Base-by-base conservation (phyloP, 495 filamentous ascomycete species). In the Pyronema omphalodes region DNA sequence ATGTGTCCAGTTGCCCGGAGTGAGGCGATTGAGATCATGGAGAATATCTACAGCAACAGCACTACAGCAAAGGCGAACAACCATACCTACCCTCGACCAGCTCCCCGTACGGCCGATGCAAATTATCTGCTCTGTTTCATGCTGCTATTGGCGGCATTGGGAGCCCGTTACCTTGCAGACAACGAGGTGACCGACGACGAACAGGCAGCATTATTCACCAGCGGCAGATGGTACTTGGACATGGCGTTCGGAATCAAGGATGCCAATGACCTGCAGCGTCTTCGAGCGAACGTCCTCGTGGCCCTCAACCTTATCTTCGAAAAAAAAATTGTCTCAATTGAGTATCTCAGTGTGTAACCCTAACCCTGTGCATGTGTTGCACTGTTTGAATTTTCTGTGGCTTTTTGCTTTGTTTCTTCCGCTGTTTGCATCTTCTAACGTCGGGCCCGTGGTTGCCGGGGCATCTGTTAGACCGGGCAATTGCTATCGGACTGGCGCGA, bases 141-240 rank as follows among this genome's bases (percentile, higher is more conserved):
- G 9, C 61, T 63, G 33, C 41, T 57, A 4, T 23, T 63, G 9
- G 51, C 56, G 8, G 61, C 61, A 5, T 19, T 59, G 11, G 61
- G 61, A 8, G 58, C 61, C 23, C 61, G 62, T 46, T 62, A 63
- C 37, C 23, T 44, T 14, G 41, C n/a, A 29, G 48, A 52, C 15
- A 9, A 17, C 9, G 58, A 60, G 23, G 47, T 52, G 39, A 43
- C 55, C 17, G 51, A 49, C 0, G 54, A 53, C 9, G 53, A 59
- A 17, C 53, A 52, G 15, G 55, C 44, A 35, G 51, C 57, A 6
- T 54, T 63, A 9, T 63, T 62, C 36, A 59, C n/a, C 17, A 63
- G 60, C n/a, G 61, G 56, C 8, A 62, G 62, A 37, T 63, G 61
- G 61, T 63, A 62, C 36, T 45, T 62, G 11, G 60, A 63, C 40